Base-by-base conservation (phyloP, 2,329 filamentous ascomycete species). In the Phialocephala subalpina region DNA sequence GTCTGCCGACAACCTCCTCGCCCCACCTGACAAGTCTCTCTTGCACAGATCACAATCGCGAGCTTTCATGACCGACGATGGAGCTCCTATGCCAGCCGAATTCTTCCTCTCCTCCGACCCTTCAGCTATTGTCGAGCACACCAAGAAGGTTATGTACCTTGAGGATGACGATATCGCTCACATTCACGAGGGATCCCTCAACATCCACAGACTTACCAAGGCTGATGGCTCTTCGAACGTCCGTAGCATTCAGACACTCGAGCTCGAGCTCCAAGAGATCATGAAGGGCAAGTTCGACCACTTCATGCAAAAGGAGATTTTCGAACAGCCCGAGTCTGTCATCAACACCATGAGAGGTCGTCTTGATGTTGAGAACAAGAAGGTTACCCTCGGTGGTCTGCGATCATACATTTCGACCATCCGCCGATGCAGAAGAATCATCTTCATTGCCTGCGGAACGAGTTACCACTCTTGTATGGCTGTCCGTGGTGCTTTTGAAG, bases 231-330 rank as follows among this genome's bases (percentile, higher is more conserved):
- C 92, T 78, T 97, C 93, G 82, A 97, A 98, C 78, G 94, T 98
- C 74, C 94, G 96, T 80, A 93, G 92, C 75, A 99, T 99, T 80
- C 96, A 99, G 87, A 99, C 96, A 63, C 89, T 99, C 64, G 96
- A 99, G 86, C 92, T 99, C 59, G 94, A 99, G 86, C 91, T 99
- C 71, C 96, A 99, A 85, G 94, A 99, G 86, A 99, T 99, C 82
- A 99, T 99, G 96, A 99, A 99, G 91, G 96, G 96, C 82, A 97
- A 96, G 80, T 99, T 98, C 82, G 96, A 99, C 81, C 96, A 99
- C 85, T 99, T 97, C 87, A 99, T 99, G 96, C 96, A 99, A 81
- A 99, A 99, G 89, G 96, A 99, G 82, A 99, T 99, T 77, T 99
- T 99, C 81, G 96, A 99, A 87, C 96, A 99, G 86, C 96, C 96